Evolutionary conservation across 768 basidiomycete species (phyloP).

Genomic region (Suillus bovinus): DNA sequence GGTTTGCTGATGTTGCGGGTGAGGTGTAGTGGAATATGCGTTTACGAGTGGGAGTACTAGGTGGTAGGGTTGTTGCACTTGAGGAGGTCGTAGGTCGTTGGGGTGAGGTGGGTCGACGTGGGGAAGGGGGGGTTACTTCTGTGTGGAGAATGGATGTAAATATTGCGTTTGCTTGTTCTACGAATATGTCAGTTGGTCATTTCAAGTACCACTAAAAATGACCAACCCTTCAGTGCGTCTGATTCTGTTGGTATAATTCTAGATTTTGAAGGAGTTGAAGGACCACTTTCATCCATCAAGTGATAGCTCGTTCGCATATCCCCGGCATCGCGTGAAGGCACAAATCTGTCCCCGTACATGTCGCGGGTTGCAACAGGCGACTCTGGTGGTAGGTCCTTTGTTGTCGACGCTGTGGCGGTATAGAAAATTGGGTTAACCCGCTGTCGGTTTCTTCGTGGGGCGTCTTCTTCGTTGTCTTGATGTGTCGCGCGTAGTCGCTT

Average conservation of each 20-base stretch:
- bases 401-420: slow-evolving; percentile 38
- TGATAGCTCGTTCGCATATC: slow-evolving; percentile 66
- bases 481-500: slow-evolving; percentile 78
- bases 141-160: slow-evolving; percentile 77
- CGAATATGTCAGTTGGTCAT: neutral
- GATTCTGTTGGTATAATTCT: slow-evolving; percentile 68
- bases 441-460: slow-evolving; percentile 51
- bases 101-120: slow-evolving; percentile 63
- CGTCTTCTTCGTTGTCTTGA: slow-evolving; percentile 56
- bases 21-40: slow-evolving; percentile 72
- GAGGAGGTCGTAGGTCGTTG: slow-evolving; percentile 40
- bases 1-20: slow-evolving; percentile 54
- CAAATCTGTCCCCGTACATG: slow-evolving; percentile 56
- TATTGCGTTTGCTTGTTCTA: slow-evolving; percentile 84
- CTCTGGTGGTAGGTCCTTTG: slow-evolving; percentile 54
- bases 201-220: neutral
- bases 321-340: slow-evolving; percentile 57
- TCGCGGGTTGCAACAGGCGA: slow-evolving; percentile 40
- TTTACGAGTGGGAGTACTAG: slow-evolving; percentile 48
- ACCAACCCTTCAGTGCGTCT: slow-evolving; percentile 73
- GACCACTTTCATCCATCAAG: slow-evolving; percentile 55
- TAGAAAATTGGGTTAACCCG: slow-evolving; percentile 58
- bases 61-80: slow-evolving; percentile 40
- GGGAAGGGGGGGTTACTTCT: slow-evolving; percentile 74
- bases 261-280: slow-evolving; percentile 59